Evolutionary conservation across 2,329 filamentous ascomycete species (phyloP), one percentile per base, ranked within the genome.

Genomic region (Scedosporium dehoogii): DNA sequence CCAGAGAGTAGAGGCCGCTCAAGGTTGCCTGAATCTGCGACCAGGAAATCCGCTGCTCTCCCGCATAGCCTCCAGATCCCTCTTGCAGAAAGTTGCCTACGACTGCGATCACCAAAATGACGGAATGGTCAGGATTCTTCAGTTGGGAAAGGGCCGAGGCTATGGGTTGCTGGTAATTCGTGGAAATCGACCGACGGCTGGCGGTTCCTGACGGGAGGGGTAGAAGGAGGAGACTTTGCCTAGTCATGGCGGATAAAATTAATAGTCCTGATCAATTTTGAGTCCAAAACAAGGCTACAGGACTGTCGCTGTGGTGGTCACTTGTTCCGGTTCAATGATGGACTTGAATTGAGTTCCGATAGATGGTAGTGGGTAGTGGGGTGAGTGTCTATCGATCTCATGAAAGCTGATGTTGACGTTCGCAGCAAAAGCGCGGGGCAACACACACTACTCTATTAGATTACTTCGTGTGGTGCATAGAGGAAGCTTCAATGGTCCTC

Each of bases 1-100:
- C 78, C 59, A 97, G 81, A 68, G 86, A 86, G 79, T 97, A 97
- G 25, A 96, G 71, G 27, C 84, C 83, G 2, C 89, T 89, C 23
- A 97, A 75, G 4, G 93, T 78, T n/a, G 81, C 79, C 73, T 96
- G 91, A 0, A 86, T 82, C n/a, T 81, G 75, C 41, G 79, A 71
- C 81, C 92, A 96, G 18, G 83, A 77, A 56, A 83, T 76, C 25
- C 81, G 77, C 6, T 55, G 23, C 67, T 82, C 48, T 65, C 80
- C 56, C 82, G 78, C 33, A 75, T 64, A 14, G 73, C 23, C 76
- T 74, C 25, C 78, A 75, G 38, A 75, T 74, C 21, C 82, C 80
- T 57, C 79, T 18, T 44, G 75, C 12, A 92, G 79, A 60, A 88
- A 78, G 2, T 87, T 84, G 58, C 83, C 82, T 2, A 83, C 81